Base-by-base conservation (phyloP, 2,329 filamentous ascomycete genomes). In the Clarireedia homoeocarpa region DNA sequence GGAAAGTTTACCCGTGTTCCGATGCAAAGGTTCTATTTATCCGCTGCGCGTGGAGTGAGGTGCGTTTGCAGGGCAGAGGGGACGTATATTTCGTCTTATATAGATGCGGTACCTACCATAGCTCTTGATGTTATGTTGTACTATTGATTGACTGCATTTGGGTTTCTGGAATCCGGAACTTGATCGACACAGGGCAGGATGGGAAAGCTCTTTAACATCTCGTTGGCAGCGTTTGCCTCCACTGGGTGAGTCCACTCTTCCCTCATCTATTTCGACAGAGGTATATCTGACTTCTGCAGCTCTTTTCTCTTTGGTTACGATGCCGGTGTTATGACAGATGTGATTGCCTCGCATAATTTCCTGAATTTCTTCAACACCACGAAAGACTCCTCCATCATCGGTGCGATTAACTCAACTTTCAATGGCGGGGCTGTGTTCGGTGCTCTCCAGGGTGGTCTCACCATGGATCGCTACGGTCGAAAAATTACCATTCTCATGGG, bases 391-490 rank as follows among this genome's bases (percentile, higher is more conserved):
- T 38, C 64, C 3, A 66, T 65, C 14, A 65, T 66, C 20, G 82
- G 82, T 51, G 75, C 82, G 4, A 81, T 85, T 1, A 83, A 85
- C n/a, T 82, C 81, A 4, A 75, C 84, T 55, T 85, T 85, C 67
- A 85, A 82, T 5, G 79, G 79, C 6, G 82, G 83, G 44, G 83
- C 51, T 74, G 82, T 48, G 69, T 71, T 55, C 69, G 79, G 48
- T 30, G 61, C 65, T 6, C 58, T 67, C 2, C 63, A 65, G 57
- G 65, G 65, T 27, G 82, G 83, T 51, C 75, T 77, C 2, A 69
- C 71, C 46, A 82, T 81, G 64, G 83, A 85, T 65, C 72, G 65
- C 46, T 70, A 83, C 6, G 82, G 83, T 38, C 75, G 83, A 61
- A 76, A 78, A 63, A 70, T 72, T 64, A 85, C 82, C 1, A 85